phyloP scores from a whole-genome alignment of 129 eudicot species.

The Escallonia rubra region DNA sequence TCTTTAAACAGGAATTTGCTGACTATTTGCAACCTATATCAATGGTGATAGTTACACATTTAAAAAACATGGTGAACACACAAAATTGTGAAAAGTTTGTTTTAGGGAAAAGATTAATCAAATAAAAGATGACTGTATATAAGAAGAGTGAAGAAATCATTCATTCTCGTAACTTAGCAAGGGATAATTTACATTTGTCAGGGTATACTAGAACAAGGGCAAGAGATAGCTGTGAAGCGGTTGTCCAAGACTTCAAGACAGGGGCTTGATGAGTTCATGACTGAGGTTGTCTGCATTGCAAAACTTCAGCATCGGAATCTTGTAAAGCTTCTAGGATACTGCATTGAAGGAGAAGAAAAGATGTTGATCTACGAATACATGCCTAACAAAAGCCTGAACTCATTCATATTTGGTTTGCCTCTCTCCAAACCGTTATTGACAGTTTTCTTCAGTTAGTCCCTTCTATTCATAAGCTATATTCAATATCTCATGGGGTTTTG shows the following conservation, averaged over 20 bases:
- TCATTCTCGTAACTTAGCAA: no score
- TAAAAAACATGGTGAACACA: no score
- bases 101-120: no score
- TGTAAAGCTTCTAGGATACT: slow-evolving; percentile 43
- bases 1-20: no score
- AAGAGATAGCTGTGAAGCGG: slow-evolving; percentile 31
- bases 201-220: slow-evolving; percentile 41
- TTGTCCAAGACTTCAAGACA: slow-evolving; percentile 36
- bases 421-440: neutral
- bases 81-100: no score
- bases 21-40: no score
- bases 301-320: slow-evolving; percentile 47
- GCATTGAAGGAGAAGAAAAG: slow-evolving; percentile 33
- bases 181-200: neutral
- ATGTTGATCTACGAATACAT: slow-evolving; percentile 37
- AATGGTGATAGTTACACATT: no score
- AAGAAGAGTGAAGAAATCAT: no score
- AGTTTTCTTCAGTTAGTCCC: neutral
- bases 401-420: slow-evolving; percentile 34
- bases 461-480: no score
- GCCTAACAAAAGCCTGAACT: slow-evolving; percentile 43
- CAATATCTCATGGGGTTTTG: no score
- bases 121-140: no score
- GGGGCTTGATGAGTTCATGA: slow-evolving; percentile 31
- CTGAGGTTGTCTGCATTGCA: slow-evolving; percentile 31